phyloP scores from a whole-genome alignment of 2,329 filamentous ascomycete species.

The Hypocrella siamensis region DNA sequence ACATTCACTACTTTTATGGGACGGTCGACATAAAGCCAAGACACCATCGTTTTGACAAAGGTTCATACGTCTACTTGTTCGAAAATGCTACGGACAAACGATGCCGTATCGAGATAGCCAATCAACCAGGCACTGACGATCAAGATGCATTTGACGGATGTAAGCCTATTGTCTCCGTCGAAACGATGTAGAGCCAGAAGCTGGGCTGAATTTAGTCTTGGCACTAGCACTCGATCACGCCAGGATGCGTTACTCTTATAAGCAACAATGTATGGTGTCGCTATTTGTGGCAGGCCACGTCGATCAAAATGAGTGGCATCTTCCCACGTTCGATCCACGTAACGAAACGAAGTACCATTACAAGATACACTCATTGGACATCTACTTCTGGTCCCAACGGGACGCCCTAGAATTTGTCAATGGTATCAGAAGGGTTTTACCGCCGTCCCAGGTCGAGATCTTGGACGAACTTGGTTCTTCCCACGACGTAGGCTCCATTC shows the following conservation, averaged over 20 bases:
- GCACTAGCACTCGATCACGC: conserved; percentile 47
- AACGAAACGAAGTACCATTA: conserved; percentile 71
- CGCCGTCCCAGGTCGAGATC: conserved; percentile 44
- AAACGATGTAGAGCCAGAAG: neutral
- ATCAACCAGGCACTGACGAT: conserved; percentile 55
- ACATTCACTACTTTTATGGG: conserved; percentile 66
- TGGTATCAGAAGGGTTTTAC: conserved; percentile 48
- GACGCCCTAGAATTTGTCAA: conserved; percentile 59
- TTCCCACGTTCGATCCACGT: conserved; percentile 54
- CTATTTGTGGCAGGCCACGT: conserved; percentile 43
- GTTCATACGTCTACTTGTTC: conserved; percentile 68
- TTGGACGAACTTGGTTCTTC: conserved; percentile 44
- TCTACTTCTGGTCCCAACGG: conserved; percentile 66
- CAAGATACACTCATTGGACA: conserved; percentile 56
- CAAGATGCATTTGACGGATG: conserved; percentile 69
- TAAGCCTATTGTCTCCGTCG: conserved; percentile 24
- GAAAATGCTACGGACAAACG: conserved; percentile 52
- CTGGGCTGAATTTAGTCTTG: conserved; percentile 4
- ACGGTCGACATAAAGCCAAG: conserved; percentile 49
- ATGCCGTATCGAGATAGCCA: conserved; percentile 62
- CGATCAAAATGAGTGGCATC: conserved; percentile 52
- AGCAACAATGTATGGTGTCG: conserved; percentile 56
- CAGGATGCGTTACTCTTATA: conserved; percentile 54
- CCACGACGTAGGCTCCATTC: conserved; percentile 47
- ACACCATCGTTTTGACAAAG: conserved; percentile 70